Evolutionary conservation across 305 asterid species (phyloP).

Genomic region (Solanum hybrid): DNA sequence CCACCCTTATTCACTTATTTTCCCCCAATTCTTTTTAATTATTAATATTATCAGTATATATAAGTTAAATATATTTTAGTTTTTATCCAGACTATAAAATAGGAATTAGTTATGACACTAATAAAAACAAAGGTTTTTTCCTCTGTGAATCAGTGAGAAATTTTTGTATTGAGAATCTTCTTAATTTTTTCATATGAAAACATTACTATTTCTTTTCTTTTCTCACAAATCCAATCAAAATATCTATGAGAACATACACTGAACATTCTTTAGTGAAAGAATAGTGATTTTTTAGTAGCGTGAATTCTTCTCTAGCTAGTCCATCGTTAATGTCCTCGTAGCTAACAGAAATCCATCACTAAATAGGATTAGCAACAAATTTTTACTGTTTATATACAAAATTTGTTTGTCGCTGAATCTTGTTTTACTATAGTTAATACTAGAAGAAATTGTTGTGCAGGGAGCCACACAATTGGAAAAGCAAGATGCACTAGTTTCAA

Average conservation of each 20-base stretch:
- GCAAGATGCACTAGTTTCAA: slow-evolving; percentile 71
- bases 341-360: background rate
- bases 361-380: background rate
- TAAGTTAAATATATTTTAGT: background rate
- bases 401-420: background rate
- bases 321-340: background rate
- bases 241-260: background rate
- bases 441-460: background rate
- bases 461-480: slow-evolving; percentile 18
- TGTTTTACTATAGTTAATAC: background rate
- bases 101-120: background rate
- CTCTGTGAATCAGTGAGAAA: background rate
- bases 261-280: background rate
- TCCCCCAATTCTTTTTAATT: background rate
- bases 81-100: background rate
- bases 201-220: background rate
- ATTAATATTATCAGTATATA: background rate
- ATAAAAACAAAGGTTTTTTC: background rate
- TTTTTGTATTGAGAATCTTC: no score
- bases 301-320: background rate
- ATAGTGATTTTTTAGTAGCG: background rate
- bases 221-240: background rate
- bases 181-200: background rate
- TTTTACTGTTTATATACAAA: background rate
- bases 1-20: background rate